phyloP scores from a whole-genome alignment of 768 basidiomycete genomes.

The Rossbeevera mucosa region DNA sequence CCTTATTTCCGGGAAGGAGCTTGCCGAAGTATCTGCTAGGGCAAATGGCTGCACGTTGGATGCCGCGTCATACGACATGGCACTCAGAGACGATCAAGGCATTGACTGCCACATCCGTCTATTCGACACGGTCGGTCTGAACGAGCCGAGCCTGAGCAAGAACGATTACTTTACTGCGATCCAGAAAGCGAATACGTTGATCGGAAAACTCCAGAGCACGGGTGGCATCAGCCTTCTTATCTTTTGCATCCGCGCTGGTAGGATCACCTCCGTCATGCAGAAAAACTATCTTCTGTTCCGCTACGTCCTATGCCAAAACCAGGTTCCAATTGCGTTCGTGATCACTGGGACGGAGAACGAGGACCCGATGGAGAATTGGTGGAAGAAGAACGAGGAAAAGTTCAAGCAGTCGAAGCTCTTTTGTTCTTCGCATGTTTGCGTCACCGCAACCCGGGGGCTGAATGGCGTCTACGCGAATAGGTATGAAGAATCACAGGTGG shows the following conservation, averaged over 20 bases:
- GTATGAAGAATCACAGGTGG: constrained; percentile 31
- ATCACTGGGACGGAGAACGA: constrained; percentile 31
- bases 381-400: constrained; percentile 25
- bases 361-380: constrained; percentile 30
- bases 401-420: constrained; percentile 22
- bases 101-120: constrained; percentile 16
- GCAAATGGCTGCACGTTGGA: constrained; percentile 34
- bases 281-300: constrained; percentile 28
- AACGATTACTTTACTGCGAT: constrained; percentile 23
- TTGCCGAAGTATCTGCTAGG: constrained; percentile 26
- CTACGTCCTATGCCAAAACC: constrained; percentile 24
- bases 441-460: constrained; percentile 32
- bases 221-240: constrained; percentile 29
- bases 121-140: constrained; percentile 32
- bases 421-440: constrained; percentile 35
- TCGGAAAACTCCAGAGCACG: constrained; percentile 24
- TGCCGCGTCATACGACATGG: constrained; percentile 19
- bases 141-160: constrained; percentile 20
- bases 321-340: constrained; percentile 30
- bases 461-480: constrained; percentile 19
- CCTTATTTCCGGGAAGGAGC: constrained; percentile 28
- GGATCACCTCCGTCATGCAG: constrained; percentile 22
- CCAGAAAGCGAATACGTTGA: constrained; percentile 28
- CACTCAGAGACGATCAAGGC: constrained; percentile 11
- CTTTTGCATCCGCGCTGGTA: constrained; percentile 32